These are phyloP conservation scores for Flaveria robusta DNA, from an alignment of 129 eudicot genomes.

Conservation along the genomic window DNA sequence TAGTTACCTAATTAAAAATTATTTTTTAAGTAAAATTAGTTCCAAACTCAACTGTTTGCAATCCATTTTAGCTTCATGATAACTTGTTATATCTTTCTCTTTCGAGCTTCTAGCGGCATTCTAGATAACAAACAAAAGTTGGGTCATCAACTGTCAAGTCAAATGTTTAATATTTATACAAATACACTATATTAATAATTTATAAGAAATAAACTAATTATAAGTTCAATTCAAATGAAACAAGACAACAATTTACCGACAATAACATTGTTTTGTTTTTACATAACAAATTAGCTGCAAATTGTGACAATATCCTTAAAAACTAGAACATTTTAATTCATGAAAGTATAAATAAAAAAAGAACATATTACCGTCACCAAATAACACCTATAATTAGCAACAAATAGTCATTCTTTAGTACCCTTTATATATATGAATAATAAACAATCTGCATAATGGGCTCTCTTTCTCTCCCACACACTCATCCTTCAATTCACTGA, in stretches of 20 bases:
- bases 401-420: constrained; percentile 24
- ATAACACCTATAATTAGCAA: background rate
- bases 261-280: background rate
- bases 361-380: background rate
- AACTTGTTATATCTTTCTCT: background rate
- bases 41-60: background rate
- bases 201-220: background rate
- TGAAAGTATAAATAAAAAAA: background rate
- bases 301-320: background rate
- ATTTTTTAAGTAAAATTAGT: background rate
- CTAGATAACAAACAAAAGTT: too few species aligned
- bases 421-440: constrained; percentile 20
- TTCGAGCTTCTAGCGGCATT: background rate
- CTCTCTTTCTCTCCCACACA: background rate
- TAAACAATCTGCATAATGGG: constrained; percentile 21
- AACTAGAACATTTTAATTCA: background rate
- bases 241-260: background rate
- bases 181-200: background rate
- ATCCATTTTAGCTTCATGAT: background rate
- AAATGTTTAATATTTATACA: background rate
- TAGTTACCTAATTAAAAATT: too few species aligned
- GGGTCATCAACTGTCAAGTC: background rate
- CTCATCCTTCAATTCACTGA: background rate
- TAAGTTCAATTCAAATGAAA: background rate
- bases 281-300: too few species aligned